These are phyloP conservation scores for Starmerella etchellsii DNA, from an alignment of 805 yeast genomes.

Conservation along the genomic window DNA sequence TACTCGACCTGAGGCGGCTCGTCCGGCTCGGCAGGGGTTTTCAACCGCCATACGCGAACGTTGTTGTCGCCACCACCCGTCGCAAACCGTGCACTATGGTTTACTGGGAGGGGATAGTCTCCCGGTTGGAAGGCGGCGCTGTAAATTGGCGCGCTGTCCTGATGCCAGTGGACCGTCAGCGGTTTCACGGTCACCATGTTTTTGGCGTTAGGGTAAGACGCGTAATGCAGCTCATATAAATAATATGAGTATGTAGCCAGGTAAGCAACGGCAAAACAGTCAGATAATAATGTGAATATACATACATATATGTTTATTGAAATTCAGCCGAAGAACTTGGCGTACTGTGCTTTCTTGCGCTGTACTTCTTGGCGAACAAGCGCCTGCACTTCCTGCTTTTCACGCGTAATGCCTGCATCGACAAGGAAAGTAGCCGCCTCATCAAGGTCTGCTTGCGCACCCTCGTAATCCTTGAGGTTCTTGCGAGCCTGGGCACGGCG, in stretches of 20 bases:
- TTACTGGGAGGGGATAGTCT: slow-evolving; percentile 8
- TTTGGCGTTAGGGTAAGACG: no score
- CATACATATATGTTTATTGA: no score
- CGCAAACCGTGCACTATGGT: slow-evolving; percentile 38
- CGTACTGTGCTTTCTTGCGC: slow-evolving; percentile 30
- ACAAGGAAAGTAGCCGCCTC: slow-evolving; percentile 55
- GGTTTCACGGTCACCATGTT: slow-evolving; percentile 27
- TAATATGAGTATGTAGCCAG: no score
- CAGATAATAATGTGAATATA: no score
- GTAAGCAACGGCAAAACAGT: no score
- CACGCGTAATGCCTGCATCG: slow-evolving; percentile 60
- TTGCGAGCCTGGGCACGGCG: slow-evolving; percentile 71
- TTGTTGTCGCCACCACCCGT: slow-evolving; percentile 95
- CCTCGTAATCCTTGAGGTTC: slow-evolving; percentile 51
- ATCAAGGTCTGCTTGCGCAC: slow-evolving; percentile 52
- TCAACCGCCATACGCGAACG: slow-evolving; percentile 41
- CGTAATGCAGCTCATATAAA: no score
- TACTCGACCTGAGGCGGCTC: slow-evolving; percentile 42
- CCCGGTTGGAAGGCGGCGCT: slow-evolving; percentile 30
- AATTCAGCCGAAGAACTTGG: slow-evolving; percentile 27
- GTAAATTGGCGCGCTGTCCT: slow-evolving; percentile 32
- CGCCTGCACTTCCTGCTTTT: slow-evolving; percentile 46
- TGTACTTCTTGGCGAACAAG: slow-evolving; percentile 42
- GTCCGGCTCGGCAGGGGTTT: slow-evolving; percentile 8
- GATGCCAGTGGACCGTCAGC: slow-evolving; percentile 33